Evolutionary conservation across 441 rosid genomes (phyloP).

Genomic region (Codiaeum variegatum): DNA sequence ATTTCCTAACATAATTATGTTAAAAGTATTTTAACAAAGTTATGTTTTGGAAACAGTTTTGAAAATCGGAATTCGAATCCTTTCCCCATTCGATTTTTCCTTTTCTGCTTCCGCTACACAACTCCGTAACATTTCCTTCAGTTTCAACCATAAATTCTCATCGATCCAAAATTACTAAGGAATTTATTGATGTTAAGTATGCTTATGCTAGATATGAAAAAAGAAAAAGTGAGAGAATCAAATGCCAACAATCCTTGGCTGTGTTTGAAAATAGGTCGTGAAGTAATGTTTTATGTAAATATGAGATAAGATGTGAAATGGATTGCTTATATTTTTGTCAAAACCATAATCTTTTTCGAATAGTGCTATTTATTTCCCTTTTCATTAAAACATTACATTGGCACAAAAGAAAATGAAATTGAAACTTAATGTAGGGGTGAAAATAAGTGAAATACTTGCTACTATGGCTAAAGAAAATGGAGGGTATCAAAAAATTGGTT

Average conservation of each 20-base stretch:
- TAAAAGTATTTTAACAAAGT: too few relatives aligned
- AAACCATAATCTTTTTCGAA: neutral
- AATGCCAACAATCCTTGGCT: neutral
- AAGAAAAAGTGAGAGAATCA: neutral
- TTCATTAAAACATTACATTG: neutral
- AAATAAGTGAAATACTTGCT: neutral
- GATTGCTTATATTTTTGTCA: neutral
- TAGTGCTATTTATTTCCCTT: neutral
- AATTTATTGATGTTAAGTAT: neutral
- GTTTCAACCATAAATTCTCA: neutral
- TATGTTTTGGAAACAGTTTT: too few relatives aligned
- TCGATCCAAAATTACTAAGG: neutral
- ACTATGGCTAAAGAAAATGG: neutral
- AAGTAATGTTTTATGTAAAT: neutral
- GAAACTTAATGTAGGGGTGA: neutral
- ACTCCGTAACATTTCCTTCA: too few relatives aligned
- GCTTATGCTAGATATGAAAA: neutral
- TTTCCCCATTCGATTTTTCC: too few relatives aligned
- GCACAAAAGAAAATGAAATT: neutral
- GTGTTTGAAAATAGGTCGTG: neutral
- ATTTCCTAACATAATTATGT: too few relatives aligned
- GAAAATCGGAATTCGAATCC: too few relatives aligned
- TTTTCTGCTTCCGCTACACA: too few relatives aligned
- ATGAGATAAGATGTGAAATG: neutral
- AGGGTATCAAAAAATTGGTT: neutral